Base-by-base conservation (phyloP, 352 stramenopile genomes). In the Pythium pyrilobum region DNA sequence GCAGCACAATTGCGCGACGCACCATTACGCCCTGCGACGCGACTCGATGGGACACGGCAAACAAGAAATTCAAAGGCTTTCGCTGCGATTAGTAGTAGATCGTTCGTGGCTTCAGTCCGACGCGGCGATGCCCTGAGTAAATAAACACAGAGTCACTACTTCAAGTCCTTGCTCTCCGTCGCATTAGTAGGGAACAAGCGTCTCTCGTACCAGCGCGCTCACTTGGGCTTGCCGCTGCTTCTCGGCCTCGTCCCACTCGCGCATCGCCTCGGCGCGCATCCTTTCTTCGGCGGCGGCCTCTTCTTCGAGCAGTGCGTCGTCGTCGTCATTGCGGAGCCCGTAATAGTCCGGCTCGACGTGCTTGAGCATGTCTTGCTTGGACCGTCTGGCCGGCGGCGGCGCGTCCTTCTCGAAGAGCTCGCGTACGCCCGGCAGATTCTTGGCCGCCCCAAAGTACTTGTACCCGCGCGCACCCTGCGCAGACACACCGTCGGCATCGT, bases 381-480 rank as follows among this genome's bases (percentile, higher is more conserved):
- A 68, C 43, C 77, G 76, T 54, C 77, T 81, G 31, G 61, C 66
- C 15, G 74, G 65, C 53, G 88, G 83, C 12, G 75, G 66, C 38
- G 76, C 73, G 47, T 89, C 75, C 45, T 89, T 81, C 63, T 89
- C 75, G 61, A 99, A 97, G 8, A 98, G 67, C 65, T 99, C 96
- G 32, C 91, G 87, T 18, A 99, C 95, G 31, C 95, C 95, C 0
- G 96, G 96, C 5, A 98, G 78, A 52, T 98, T 87, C 63, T 96
- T 98, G n/a, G 95, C 95, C 11, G 92, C 93, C 23, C 96, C 96
- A 89, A 98, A 99, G 64, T 99, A 99, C 58, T 91, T 89, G 84
- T 98, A 99, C 23, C 92, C 88, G 18, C 77, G 71, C 34, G 75
- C 58, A 31, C 81, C 85, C 38, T 85, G 75, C 44, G 96, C 71